Conservation (phyloP, 2,329 filamentous ascomycete species). For the Sarocladium brachiariae region DNA sequence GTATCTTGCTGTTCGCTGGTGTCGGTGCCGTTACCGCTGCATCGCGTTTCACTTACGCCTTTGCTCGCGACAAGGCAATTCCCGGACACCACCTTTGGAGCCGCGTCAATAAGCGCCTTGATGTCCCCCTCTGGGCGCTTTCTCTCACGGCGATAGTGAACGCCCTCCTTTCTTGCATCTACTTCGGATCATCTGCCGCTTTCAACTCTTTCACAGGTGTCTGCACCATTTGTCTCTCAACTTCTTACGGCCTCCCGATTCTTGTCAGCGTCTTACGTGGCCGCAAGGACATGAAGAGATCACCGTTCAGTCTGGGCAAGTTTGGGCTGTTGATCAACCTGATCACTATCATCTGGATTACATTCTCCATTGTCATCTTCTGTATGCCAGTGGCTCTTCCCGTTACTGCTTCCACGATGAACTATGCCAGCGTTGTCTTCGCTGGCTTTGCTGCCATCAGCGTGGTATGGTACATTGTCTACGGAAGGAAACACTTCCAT, state of each 20-base stretch:
- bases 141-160: constrained; percentile 61
- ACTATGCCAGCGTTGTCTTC: constrained; percentile 63
- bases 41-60: constrained; percentile 68
- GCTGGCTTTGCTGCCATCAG: constrained; percentile 54
- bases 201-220: constrained; percentile 78
- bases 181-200: constrained; percentile 69
- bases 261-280: constrained; percentile 61
- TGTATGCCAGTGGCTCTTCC: constrained; percentile 64
- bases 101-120: constrained; percentile 55
- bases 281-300: constrained; percentile 58
- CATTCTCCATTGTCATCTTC: constrained; percentile 63
- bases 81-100: constrained; percentile 62
- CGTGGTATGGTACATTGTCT: constrained; percentile 54
- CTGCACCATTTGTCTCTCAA: constrained; percentile 70
- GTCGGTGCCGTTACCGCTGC: constrained; percentile 69
- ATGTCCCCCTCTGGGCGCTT: constrained; percentile 65
- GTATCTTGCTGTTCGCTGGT: constrained; percentile 71
- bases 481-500: constrained; percentile 57
- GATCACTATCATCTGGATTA: constrained; percentile 63
- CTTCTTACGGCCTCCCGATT: constrained; percentile 71
- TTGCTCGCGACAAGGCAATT: constrained; percentile 68
- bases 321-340: constrained; percentile 65
- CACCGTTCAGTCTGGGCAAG: constrained; percentile 60
- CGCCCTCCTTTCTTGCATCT: constrained; percentile 68
- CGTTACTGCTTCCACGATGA: constrained; percentile 51